Evolutionary conservation across 2,329 filamentous ascomycete genomes (phyloP).

Genomic region (Hypoxylon sp.): DNA sequence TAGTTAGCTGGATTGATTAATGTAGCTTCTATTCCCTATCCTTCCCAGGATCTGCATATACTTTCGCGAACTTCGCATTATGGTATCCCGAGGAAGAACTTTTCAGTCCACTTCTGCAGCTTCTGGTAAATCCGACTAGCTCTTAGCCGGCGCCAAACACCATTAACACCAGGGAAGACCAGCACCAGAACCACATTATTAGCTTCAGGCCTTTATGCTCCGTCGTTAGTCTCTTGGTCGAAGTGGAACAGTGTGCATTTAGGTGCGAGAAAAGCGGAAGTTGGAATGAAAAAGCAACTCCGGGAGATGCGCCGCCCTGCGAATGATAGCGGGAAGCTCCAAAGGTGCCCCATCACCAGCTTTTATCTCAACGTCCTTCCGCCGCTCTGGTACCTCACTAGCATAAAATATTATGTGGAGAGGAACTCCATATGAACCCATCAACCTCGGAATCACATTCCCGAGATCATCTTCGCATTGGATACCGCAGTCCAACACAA

Average conservation of each 20-base stretch:
- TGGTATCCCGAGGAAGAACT: too few relatives aligned
- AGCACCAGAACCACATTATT: conserved; percentile 5
- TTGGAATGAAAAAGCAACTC: conserved; percentile 7
- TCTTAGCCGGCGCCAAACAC: conserved; percentile 12
- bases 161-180: conserved; percentile 22
- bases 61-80: too few relatives aligned
- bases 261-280: conserved; percentile 15
- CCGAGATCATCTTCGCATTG: conserved; percentile 19
- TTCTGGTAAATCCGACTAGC: conserved; percentile 3
- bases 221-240: conserved; percentile 2
- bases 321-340: conserved; percentile 1
- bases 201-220: conserved; percentile 4
- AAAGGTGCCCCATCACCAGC: neutral
- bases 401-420: conserved; percentile 6
- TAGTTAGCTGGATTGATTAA: conserved; percentile 23
- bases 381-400: neutral
- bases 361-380: conserved; percentile 7
- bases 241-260: conserved; percentile 7
- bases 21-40: conserved; percentile 19
- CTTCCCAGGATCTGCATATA: conserved; percentile 20
- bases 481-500: conserved; percentile 2
- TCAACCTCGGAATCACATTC: conserved; percentile 21
- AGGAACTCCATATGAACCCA: conserved; percentile 11
- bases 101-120: too few relatives aligned
- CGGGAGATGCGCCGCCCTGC: conserved; percentile 15